These are phyloP conservation scores for Carex sylvatica DNA, from an alignment of 202 grass and related monocot species.

Conservation along the genomic window DNA sequence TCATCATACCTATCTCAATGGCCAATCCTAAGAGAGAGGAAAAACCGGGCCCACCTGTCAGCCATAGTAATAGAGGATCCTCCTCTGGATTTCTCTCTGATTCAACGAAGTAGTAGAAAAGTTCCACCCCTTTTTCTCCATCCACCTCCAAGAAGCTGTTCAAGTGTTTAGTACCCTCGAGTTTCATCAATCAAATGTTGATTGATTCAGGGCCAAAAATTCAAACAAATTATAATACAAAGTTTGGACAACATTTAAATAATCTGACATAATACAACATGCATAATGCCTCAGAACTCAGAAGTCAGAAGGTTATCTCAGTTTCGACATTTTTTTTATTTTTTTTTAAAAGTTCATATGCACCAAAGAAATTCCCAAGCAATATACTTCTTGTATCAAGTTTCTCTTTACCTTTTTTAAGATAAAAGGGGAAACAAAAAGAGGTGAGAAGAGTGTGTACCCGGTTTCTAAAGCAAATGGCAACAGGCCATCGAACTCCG, in stretches of 20 bases:
- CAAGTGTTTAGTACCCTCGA: background rate
- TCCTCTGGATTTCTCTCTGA: constrained; percentile 21
- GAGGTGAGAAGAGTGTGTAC: background rate
- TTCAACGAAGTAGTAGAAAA: constrained; percentile 74
- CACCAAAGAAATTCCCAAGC: too few relatives aligned
- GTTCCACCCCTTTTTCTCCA: constrained; percentile 32
- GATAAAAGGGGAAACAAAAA: too few relatives aligned
- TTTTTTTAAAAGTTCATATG: background rate
- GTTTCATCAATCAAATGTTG: background rate
- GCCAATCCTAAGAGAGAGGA: constrained; percentile 37
- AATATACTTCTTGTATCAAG: too few relatives aligned
- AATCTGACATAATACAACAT: background rate
- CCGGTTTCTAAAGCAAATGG: constrained; percentile 34
- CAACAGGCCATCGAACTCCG: constrained; percentile 43
- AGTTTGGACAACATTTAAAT: background rate
- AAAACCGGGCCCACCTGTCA: constrained; percentile 60
- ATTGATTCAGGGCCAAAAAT: background rate
- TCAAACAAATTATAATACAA: background rate
- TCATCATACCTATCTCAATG: constrained; percentile 1
- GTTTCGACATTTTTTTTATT: background rate
- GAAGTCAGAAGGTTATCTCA: background rate
- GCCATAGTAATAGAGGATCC: constrained; percentile 53
- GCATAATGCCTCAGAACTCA: background rate
- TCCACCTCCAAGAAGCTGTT: constrained; percentile 51
- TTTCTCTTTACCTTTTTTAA: too few relatives aligned